Conservation (phyloP, 495 filamentous ascomycete species). For the Articulospora tetracladia region DNA sequence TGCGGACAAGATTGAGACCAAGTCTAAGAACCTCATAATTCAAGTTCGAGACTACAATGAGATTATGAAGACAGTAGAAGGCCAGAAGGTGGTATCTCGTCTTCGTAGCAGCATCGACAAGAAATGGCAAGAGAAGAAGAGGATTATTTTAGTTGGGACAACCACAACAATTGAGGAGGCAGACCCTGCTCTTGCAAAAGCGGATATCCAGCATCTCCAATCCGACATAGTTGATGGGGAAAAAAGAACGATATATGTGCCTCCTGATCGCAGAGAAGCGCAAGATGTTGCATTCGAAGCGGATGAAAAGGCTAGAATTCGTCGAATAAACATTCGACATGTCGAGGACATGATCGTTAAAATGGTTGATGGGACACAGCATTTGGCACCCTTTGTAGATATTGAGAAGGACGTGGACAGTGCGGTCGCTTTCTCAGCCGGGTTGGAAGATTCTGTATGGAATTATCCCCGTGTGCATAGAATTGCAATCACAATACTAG, state of each 20-base stretch:
- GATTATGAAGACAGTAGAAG: slow-evolving; percentile 57
- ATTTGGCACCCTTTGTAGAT: slow-evolving; percentile 11
- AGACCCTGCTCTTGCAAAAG: slow-evolving; percentile 10
- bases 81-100: slow-evolving; percentile 57
- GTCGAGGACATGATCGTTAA: slow-evolving; percentile 54
- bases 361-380: slow-evolving; percentile 12
- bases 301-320: slow-evolving; percentile 44
- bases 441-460: slow-evolving; percentile 52
- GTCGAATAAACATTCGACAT: slow-evolving; percentile 66
- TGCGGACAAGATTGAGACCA: slow-evolving; percentile 31
- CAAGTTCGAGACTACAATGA: slow-evolving; percentile 80
- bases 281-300: slow-evolving; percentile 23
- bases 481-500: slow-evolving; percentile 57
- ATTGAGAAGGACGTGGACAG: slow-evolving; percentile 27
- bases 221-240: slow-evolving; percentile 35
- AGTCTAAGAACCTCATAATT: slow-evolving; percentile 53
- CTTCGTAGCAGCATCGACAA: slow-evolving; percentile 69
- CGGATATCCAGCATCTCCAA: slow-evolving; percentile 28
- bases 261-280: slow-evolving; percentile 25
- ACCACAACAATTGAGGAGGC: slow-evolving; percentile 25
- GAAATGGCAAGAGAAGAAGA: slow-evolving; percentile 62
- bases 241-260: slow-evolving; percentile 48
- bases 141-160: slow-evolving; percentile 74
- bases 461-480: slow-evolving; percentile 58
- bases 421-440: slow-evolving; percentile 23